Base-by-base conservation (phyloP, 768 basidiomycete species). In the Termitomyces sp. region DNA sequence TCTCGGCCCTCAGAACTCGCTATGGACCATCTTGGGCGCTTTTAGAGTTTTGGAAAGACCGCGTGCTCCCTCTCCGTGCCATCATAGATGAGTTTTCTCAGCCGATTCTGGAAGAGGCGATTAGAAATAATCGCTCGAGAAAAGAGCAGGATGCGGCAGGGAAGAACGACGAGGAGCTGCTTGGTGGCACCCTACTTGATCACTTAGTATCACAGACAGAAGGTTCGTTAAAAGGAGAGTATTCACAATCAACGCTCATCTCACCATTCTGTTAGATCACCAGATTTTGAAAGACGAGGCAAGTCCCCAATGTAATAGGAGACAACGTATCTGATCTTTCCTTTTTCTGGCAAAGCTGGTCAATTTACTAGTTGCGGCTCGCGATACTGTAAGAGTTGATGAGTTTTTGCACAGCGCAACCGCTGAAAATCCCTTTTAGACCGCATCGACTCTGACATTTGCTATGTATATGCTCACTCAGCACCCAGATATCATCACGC, bases 171-270 rank as follows among this genome's bases (percentile, higher is more conserved):
- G 70, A 70, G 32, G 73, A 69, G 11, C 61, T 65, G 9, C 65
- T 65, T 24, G 67, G 69, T 40, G 77, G 78, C 58, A 82, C 76
- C 1, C 69, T 85, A 24, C 68, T 85, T 65, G 81, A 83, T 57
- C 81, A 85, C 70, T 66, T 87, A 62, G 78, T 84, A n/a, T 77
- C 79, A 39, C 77, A 77, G 40, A 86, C 84, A 1, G 75, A 85
- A 66, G 82, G 84, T 84, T 35, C 7, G 22, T 12, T 4, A 35
- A 8, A 4, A 16, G n/a, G 40, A 40, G 2, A 32, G 15, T 20
- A 8, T 1, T 18, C 4, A 9, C 32, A 49, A 35, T n/a, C 8
- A 57, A 8, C 15, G 22, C 20, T 20, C 28, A 9, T 18, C n/a
- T 24, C 57, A 42, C 6, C 9, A 39, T 15, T 4, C 36, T 48